Conservation (phyloP, 2,329 filamentous ascomycete genomes). For the Trichophyton verrucosum region DNA sequence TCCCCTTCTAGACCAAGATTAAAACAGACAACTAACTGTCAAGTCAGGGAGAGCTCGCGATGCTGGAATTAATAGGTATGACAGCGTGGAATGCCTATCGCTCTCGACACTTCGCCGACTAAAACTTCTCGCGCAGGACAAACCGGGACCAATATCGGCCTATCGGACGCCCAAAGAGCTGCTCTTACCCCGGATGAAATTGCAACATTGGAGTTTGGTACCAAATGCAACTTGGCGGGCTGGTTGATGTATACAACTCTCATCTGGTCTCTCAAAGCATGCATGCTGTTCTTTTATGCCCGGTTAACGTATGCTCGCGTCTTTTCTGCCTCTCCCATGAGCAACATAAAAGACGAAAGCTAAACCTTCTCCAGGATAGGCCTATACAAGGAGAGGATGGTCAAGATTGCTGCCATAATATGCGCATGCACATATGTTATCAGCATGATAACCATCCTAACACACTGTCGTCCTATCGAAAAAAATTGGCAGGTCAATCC, state of each 20-base stretch:
- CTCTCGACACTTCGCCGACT: background rate
- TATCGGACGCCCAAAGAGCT: conserved; percentile 23
- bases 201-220: conserved; percentile 22
- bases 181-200: conserved; percentile 22
- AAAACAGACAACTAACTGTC: background rate
- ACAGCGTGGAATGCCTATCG: background rate
- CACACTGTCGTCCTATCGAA: conserved; percentile 28
- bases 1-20: background rate
- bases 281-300: conserved; percentile 34
- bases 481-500: conserved; percentile 33
- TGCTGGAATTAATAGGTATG: conserved; percentile 17
- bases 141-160: conserved; percentile 30
- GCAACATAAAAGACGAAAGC: background rate
- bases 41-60: conserved; percentile 13
- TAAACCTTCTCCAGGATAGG: conserved; percentile 18
- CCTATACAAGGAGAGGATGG: conserved; percentile 27
- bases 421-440: conserved; percentile 24
- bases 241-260: conserved; percentile 34
- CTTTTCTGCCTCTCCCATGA: background rate
- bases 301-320: conserved; percentile 29
- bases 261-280: conserved; percentile 34
- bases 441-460: conserved; percentile 25
- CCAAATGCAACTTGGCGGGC: conserved; percentile 23
- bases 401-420: conserved; percentile 24
- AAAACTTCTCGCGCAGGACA: conserved; percentile 18